A percentile compares a stretch with the other conserved stretches of the same genome.
Evolutionary conservation across 192 early-diverging fungal species (phyloP).

Genomic region (Rhizoclosmatium sp.): DNA sequence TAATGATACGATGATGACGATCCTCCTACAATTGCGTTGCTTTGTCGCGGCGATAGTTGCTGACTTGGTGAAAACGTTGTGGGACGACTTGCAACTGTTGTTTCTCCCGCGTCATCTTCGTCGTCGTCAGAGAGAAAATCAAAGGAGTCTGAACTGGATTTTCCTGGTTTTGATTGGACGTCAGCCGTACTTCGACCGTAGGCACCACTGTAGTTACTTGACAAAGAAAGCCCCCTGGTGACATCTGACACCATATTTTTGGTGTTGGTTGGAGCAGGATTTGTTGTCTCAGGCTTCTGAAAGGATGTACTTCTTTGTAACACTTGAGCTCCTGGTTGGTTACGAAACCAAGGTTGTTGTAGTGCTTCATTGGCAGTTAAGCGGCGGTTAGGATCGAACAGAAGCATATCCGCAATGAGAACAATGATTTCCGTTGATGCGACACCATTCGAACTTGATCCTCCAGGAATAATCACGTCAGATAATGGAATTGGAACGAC

Average conservation of each 20-base stretch:
- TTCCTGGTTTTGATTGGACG: not conserved
- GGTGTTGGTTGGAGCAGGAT: not conserved
- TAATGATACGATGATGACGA: too few species aligned
- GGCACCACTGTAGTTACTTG: not conserved
- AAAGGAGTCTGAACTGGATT: slow-evolving; percentile 8
- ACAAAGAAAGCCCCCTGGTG: not conserved
- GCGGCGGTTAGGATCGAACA: slow-evolving; percentile 80
- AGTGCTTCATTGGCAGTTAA: slow-evolving; percentile 78
- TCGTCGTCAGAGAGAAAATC: slow-evolving; percentile 29
- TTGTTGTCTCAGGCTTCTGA: not conserved
- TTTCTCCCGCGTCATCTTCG: not conserved
- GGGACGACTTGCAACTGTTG: not conserved
- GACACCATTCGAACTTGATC: slow-evolving; percentile 27
- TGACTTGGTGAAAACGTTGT: not conserved
- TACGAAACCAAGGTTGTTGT: slow-evolving; percentile 66
- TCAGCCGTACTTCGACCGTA: not conserved
- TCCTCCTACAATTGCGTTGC: too few species aligned
- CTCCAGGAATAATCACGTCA: slow-evolving; percentile 57
- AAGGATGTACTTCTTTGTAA: slow-evolving; percentile 12
- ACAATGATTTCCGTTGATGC: slow-evolving; percentile 62
- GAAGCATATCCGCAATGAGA: slow-evolving; percentile 75
- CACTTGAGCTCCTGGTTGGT: slow-evolving; percentile 37
- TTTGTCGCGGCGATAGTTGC: too few species aligned
- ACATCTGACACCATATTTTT: not conserved
- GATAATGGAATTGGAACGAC: slow-evolving; percentile 53